phyloP scores from a whole-genome alignment of 805 yeast genomes.

The Brettanomyces nanus region DNA sequence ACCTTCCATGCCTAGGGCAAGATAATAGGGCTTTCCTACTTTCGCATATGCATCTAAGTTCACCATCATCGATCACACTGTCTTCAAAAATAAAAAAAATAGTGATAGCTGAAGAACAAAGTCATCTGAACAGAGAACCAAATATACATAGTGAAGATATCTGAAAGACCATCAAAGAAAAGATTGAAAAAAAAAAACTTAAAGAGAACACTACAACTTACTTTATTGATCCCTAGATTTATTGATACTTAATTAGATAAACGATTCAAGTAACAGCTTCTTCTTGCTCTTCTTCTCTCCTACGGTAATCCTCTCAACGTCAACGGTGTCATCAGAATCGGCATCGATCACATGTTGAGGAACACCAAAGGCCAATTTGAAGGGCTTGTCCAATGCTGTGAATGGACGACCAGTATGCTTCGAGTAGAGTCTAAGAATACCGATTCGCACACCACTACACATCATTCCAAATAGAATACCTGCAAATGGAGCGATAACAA shows the following conservation, averaged over 20 bases:
- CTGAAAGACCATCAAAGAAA: too few species aligned
- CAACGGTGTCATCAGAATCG: constrained; percentile 7
- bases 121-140: too few species aligned
- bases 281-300: constrained; percentile 9
- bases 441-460: constrained; percentile 42
- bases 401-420: constrained; percentile 31
- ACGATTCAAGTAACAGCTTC: constrained; percentile 8
- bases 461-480: constrained; percentile 53
- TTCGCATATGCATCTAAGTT: constrained; percentile 34
- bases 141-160: too few species aligned
- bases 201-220: too few species aligned
- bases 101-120: too few species aligned
- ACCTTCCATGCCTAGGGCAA: constrained; percentile 92
- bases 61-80: too few species aligned
- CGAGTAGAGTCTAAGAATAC: constrained; percentile 24
- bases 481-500: constrained; percentile 83
- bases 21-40: constrained; percentile 39
- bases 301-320: constrained; percentile 5
- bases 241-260: constrained; percentile 5
- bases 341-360: constrained; percentile 9
- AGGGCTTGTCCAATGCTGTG: constrained; percentile 36
- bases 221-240: neutral
- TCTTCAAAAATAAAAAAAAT: too few species aligned
- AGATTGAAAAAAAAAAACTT: too few species aligned
- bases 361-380: constrained; percentile 10